Percentiles rank a stretch among this genome's conserved stretches.
phyloP scores from a whole-genome alignment of 495 filamentous ascomycete species.

The Penicillium lagena region DNA sequence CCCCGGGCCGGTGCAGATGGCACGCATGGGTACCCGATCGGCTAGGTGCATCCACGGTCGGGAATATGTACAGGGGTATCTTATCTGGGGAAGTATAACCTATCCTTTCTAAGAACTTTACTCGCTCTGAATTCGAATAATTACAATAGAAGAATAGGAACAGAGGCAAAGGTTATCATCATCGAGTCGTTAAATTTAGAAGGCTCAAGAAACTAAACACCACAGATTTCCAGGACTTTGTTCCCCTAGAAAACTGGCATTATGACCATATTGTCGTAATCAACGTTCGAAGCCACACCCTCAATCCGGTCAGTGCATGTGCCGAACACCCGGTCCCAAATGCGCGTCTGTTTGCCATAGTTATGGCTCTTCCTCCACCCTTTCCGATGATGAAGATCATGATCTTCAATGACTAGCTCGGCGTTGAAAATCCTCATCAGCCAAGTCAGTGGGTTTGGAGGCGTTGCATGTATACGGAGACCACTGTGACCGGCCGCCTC shows the following conservation, averaged over 20 bases:
- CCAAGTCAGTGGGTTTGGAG: slow-evolving; percentile 7
- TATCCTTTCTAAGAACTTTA: no score
- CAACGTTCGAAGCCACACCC: slow-evolving; percentile 4
- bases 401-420: slow-evolving; percentile 13
- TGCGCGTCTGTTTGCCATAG: slow-evolving; percentile 14
- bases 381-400: slow-evolving; percentile 16
- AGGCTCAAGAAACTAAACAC: no score
- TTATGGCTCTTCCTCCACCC: slow-evolving; percentile 15
- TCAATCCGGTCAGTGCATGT: slow-evolving; percentile 11
- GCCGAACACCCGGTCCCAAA: slow-evolving; percentile 15
- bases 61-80: no score
- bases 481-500: slow-evolving; percentile 11
- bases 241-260: slow-evolving; percentile 9
- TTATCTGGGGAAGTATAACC: no score
- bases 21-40: no score
- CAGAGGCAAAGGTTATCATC: no score
- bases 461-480: slow-evolving; percentile 7
- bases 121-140: no score
- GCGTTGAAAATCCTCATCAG: slow-evolving; percentile 7
- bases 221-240: no score
- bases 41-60: no score
- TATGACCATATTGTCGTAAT: slow-evolving; percentile 5
- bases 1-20: no score
- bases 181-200: no score
- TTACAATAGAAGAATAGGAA: no score